phyloP scores from a whole-genome alignment of 495 filamentous ascomycete genomes.

The Hypoxylon perforatum region DNA sequence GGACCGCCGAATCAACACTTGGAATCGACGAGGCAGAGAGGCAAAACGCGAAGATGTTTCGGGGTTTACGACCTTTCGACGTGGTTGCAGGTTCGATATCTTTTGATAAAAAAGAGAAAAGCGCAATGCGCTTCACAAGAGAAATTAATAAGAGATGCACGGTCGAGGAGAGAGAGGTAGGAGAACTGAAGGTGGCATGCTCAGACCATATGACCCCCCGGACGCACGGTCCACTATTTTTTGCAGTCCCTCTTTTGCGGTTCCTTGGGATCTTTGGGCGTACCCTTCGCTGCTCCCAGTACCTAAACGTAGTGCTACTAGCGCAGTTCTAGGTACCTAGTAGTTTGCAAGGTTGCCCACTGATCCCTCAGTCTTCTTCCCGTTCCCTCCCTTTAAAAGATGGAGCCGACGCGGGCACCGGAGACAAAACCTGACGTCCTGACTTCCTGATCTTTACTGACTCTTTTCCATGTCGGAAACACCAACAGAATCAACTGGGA shows the following conservation, averaged over 20 bases:
- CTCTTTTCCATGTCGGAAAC: constrained; percentile 1
- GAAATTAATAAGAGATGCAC: constrained; percentile 41
- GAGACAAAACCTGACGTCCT: not conserved
- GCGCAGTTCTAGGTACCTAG: too few species aligned
- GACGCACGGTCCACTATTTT: constrained; percentile 44
- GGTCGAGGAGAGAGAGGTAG: constrained; percentile 39
- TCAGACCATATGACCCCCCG: constrained; percentile 48
- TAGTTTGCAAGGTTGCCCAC: too few species aligned
- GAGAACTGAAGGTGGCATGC: constrained; percentile 48
- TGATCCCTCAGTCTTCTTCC: constrained; percentile 1
- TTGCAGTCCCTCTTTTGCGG: too few species aligned
- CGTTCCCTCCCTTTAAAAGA: not conserved
- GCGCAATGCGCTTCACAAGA: constrained; percentile 37
- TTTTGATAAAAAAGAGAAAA: constrained; percentile 32
- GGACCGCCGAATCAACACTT: constrained; percentile 33
- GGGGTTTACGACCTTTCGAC: constrained; percentile 4
- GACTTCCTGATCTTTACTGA: not conserved
- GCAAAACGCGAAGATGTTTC: constrained; percentile 14
- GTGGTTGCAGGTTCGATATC: constrained; percentile 23
- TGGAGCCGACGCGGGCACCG: not conserved
- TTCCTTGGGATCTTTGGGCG: too few species aligned
- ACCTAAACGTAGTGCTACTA: too few species aligned
- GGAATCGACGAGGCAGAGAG: constrained; percentile 28
- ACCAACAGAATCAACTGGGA: constrained; percentile 21
- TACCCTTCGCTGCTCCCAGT: too few species aligned